Evolutionary conservation across 2,329 filamentous ascomycete genomes (phyloP), one percentile per base, ranked within the genome.

Genomic region (Alternaria angustiovoidea): DNA sequence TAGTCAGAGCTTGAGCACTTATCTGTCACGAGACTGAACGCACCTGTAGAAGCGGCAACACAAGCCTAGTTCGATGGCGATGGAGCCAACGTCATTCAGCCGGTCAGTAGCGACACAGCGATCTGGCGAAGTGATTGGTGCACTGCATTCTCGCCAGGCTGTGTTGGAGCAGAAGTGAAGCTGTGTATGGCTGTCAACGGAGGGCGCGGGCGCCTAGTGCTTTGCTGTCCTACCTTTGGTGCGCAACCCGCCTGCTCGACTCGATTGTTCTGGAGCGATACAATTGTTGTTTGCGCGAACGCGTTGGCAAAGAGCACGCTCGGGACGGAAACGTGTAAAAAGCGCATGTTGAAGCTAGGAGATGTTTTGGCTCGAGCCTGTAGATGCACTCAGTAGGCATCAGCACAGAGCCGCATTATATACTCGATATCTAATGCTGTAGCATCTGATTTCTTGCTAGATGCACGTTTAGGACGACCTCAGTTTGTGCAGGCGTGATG

Each of bases 11-110:
- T 46, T 20, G n/a, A 48, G 22, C 43, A 18, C 44, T 26, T 3
- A 57, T 39, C 26, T 42, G 5, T 22, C 1, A 54, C 18, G 51
- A 57, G 34, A 59, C 5, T 28, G 8, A 4, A 63, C 32, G 32
- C 52, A 60, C 61, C 32, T 57, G 20, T 60, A 63, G 30, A 63
- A 60, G 22, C 24, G 11, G 46, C 53, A 60, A 12, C 48, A 61
- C 5, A 61, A 11, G 5, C 53, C 48, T 49, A 61, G 43, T 14
- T 44, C 22, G 7, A 63, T 44, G 22, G 38, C 49, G 42, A 63
- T 60, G 8, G 53, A 63, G 18, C 22, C 32, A 47, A 63, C 61
- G 30, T 60, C 14, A 22, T 60, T 60, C 11, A 63, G 53, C 12
- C 34, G 32, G 44, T 63, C 20, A 9, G 57, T 54, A 39, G 49